Base-by-base conservation (phyloP, 2,329 filamentous ascomycete species). In the Dactylellina drechsleri region DNA sequence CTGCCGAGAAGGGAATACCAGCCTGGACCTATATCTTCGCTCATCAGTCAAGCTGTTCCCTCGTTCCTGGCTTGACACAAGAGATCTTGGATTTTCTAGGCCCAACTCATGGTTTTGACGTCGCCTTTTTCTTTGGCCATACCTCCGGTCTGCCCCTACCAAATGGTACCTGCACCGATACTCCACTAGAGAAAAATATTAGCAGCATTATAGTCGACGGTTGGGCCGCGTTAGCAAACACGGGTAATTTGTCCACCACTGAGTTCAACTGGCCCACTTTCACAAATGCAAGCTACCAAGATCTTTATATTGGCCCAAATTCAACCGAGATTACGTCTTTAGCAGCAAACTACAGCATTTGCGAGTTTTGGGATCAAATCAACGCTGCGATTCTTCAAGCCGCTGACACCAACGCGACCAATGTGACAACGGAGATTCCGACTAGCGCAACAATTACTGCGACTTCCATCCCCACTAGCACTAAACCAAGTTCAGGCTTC, bases 361-460 rank as follows among this genome's bases (percentile, higher is more conserved):
- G 70, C 45, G 57, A 49, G 13, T 74, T 74, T 43, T 74, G 70
- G 70, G 23, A 43, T 5, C 62, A 74, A 31, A 59, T 74, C 5
- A 50, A 61, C 15, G 41, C 7, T 3, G 10, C 64, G 5, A 28
- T 74, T 15, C 20, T 62, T 2, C 26, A 57, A 23, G 57, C 70
- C n/a, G 62, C 70, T 28, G 53, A 64, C 5, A 67, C 18, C 4
- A 67, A 67, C 16, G 31, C 16, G 4, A 74, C 70, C 4, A 67
- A 62, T 41, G 31, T 66, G 0, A 67, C 57, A 0, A 41, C n/a
- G 0, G 62, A 64, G 20, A 62, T 67, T 4, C 57, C 70, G 10
- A n/a, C 50, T 0, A 54, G 26, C 23, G 40, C 64, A 18, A 58
- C 50, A 12, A 74, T 62, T 12, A 52, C 62, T 1, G 41, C 40